Base-by-base conservation (phyloP, 805 yeast species). In the Ogataea kodamae region DNA sequence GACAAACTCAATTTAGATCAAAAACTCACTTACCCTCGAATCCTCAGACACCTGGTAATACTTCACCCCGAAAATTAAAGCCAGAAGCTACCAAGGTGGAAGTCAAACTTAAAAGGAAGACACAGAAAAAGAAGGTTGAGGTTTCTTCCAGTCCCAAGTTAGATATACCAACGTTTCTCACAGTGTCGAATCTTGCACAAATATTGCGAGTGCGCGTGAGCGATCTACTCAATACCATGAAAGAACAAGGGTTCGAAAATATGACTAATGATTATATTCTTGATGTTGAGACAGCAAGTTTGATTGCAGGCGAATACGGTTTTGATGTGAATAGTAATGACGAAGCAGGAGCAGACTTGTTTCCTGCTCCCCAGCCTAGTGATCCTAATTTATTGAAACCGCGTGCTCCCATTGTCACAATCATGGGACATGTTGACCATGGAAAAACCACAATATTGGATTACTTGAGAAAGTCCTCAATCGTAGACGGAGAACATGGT, bases 381-480 rank as follows among this genome's bases (percentile, higher is more conserved):
- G 69, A 69, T 18, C 52, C 56, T n/a, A 60, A 62, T 5, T 51
- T 60, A 14, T 55, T 81, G 43, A 76, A 74, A 27, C 68, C 78
- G 5, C 67, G 97, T 45, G 88, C 98, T 0, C 98, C 98, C 0
- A 81, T 92, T 15, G 97, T 92, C 5, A 89, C 98, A 0, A 85
- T 92, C 33, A 92, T 92, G 97, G 98, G 98, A 3, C 98, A 92
- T 58, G 98, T 92, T 18, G 98, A 92, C 59, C 98, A 92, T 54
- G 98, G 98, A 2, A 92, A 92, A 57, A 92, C 98, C 2, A 90
- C 98, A 0, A 80, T 92, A 40, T 69, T 92, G 35, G 98, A 92
- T 57, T 76, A 78, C 51, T 64, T 92, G 49, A 70, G 97, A 27
- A 87, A 85, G 46, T 82, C 96, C 0, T 76, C 89, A 0, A 76